Percentiles rank a stretch among this genome's conserved stretches.
Evolutionary conservation across 202 grass and related monocot species (phyloP).

Genomic region (Setaria viridis): DNA sequence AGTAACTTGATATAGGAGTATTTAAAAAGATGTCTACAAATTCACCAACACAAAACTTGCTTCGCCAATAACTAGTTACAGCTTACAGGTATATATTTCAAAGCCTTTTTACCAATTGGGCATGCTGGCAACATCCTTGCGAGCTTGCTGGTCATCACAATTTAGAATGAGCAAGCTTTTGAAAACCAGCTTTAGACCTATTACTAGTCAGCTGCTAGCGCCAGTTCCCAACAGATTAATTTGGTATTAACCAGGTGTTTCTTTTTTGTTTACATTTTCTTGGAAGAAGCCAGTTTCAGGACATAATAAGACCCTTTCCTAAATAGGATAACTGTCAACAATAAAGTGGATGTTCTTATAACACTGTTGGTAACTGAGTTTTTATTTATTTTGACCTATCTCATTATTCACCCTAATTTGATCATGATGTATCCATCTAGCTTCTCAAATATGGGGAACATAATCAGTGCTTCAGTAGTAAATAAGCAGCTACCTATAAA

Average conservation of each 20-base stretch:
- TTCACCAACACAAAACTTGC: background rate
- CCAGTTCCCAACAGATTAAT: background rate
- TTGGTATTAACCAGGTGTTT: background rate
- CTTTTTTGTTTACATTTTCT: slow-evolving; percentile 7
- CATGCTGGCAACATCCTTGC: background rate
- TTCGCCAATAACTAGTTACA: background rate
- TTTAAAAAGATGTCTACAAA: background rate
- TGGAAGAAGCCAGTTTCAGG: background rate
- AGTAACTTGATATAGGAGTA: background rate
- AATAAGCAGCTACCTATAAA: slow-evolving; percentile 23
- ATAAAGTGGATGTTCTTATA: slow-evolving; percentile 3
- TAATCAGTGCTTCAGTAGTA: background rate
- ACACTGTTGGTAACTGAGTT: background rate
- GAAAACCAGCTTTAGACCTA: background rate
- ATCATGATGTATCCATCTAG: background rate
- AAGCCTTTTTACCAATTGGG: slow-evolving; percentile 19
- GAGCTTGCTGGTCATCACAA: no score
- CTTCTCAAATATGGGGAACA: background rate
- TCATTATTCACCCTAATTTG: slow-evolving; percentile 13
- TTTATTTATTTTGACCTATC: slow-evolving; percentile 5
- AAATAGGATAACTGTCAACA: background rate
- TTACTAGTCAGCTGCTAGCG: background rate
- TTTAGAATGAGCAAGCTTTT: background rate
- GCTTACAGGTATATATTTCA: background rate
- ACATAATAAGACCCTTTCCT: background rate